Percentiles rank a stretch among this genome's conserved stretches.
Conservation (phyloP, 192 early-diverging fungal genomes). For the Coemansia sp. region DNA sequence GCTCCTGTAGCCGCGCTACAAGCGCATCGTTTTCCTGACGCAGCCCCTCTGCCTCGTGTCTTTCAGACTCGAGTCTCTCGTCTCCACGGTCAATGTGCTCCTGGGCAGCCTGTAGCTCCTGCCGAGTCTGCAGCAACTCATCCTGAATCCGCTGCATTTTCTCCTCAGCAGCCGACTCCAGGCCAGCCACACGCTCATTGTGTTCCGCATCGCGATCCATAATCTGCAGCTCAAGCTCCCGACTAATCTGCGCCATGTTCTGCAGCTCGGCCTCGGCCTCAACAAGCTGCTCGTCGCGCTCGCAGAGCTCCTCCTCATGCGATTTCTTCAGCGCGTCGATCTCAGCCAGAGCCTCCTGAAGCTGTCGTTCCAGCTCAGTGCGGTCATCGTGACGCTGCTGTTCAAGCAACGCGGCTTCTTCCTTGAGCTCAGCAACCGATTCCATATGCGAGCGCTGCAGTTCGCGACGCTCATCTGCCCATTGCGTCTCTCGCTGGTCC, state of each 20-base stretch:
- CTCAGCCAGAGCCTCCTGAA: conserved; percentile 8
- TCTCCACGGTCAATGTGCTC: too few species aligned
- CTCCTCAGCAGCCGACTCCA: conserved; percentile 12
- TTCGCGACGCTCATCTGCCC: conserved; percentile 29
- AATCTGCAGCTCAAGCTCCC: conserved; percentile 16
- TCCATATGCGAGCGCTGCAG: conserved; percentile 18
- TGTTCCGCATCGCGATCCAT: conserved; percentile 3
- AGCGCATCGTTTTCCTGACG: conserved; percentile 17
- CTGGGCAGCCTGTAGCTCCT: conserved; percentile 2
- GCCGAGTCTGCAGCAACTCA: background rate
- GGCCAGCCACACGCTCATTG: background rate
- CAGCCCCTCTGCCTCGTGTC: conserved; percentile 9
- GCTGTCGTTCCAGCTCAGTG: conserved; percentile 10
- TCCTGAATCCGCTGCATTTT: conserved; percentile 1
- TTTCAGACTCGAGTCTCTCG: too few species aligned
- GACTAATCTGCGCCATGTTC: background rate
- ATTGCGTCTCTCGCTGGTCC: conserved; percentile 4
- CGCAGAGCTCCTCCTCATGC: conserved; percentile 4
- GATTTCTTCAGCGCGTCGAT: background rate
- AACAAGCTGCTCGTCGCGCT: conserved; percentile 2
- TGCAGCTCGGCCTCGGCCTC: conserved; percentile 5
- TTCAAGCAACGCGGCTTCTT: conserved; percentile 14
- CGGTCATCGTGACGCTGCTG: conserved; percentile 27
- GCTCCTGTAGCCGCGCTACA: conserved; percentile 6
- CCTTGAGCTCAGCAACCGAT: conserved; percentile 12